Evolutionary conservation across 805 yeast genomes (phyloP), one percentile per base, ranked within the genome.

Genomic region (Kuraishia ogatae): DNA sequence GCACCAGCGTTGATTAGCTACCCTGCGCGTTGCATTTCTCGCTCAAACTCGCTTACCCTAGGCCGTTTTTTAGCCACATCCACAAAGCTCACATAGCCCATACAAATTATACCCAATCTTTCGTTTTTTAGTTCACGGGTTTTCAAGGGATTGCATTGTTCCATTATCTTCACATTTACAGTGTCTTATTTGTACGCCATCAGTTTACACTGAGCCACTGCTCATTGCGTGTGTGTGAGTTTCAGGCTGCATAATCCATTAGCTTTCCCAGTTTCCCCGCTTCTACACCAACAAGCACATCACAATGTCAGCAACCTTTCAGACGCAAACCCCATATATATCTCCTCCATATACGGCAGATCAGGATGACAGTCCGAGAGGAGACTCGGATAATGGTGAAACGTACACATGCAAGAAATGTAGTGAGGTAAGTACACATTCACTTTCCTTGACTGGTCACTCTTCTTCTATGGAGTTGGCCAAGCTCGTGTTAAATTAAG

Each of bases 401-500:
- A 28, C 10, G 10, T 50, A 35, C 43, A 15, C 43, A 15, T 49
- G 51, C n/a, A 52, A 52, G 48, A 52, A 46, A 46, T 52, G 53
- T 21, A 50, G 53, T 15, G 39, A 39, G 24, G 53, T 52, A 46
- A 43, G 53, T 52, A 24, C 15, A 15, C n/a, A 19, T 15, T 10
- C 10, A 4, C 39, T 22, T 20, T 2, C 13, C 24, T 2, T 26
- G 5, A n/a, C 19, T 22, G n/a, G 52, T 7, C 5, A 21, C 47
- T 15, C 23, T 17, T 23, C 8, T 48, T 13, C 21, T n/a, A 19
- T 28, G n/a, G n/a, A n/a, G n/a, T n/a, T n/a, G n/a, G n/a, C n/a
- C n/a, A n/a, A n/a, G n/a, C n/a, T n/a, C n/a, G n/a, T n/a, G n/a
- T n/a, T n/a, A n/a, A n/a, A 20, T 10, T 23, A 11, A 7, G 5